Base-by-base conservation (phyloP, 1,139 yeast genomes). In the Meyerozyma sp. region DNA sequence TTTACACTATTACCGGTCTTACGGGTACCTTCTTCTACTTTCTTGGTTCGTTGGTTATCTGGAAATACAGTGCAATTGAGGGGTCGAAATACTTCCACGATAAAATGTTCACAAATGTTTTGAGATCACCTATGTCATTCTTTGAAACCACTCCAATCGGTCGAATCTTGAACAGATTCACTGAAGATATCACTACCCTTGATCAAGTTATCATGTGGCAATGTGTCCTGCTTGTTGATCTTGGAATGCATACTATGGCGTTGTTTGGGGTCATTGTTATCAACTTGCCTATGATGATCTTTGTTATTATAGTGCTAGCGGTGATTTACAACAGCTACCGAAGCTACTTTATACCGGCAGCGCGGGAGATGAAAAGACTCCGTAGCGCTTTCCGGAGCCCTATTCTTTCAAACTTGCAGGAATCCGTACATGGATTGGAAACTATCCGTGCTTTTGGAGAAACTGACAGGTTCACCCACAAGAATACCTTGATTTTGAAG, bases 71-170 rank as follows among this genome's bases (percentile, higher is more conserved):
- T 45, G 60, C 62, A 20, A 56, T 68, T 27, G 57, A 54, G 40
- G 71, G 69, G 8, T 60, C 73, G n/a, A 59, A 46, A 32, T 55
- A 55, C 44, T 66, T 68, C 54, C 75, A 70, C 48, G 68, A 67
- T 44, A 60, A 57, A 25, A 65, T 69, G 72, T 70, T 72, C 4
- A 47, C 52, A 37, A 52, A 63, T n/a, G 65, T 70, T 1, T 58
- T 68, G 45, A 58, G 70, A 45, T 61, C 73, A 2, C 75, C 75
- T 34, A 70, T 70, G 75, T 62, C 70, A 2, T 69, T 68, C 48
- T 70, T 69, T 47, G 75, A 70, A 46, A 69, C 75, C 11, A 69
- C 74, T 0, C 75, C 75, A n/a, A 56, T 64, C 26, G 75, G 73
- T 1, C 52, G 73, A 48, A 65, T 69, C 39, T 61, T 67, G 56